Percentiles rank a stretch among this genome's conserved stretches.
phyloP scores from a whole-genome alignment of 495 filamentous ascomycete species.

The Penicillium cosmopolitanum region DNA sequence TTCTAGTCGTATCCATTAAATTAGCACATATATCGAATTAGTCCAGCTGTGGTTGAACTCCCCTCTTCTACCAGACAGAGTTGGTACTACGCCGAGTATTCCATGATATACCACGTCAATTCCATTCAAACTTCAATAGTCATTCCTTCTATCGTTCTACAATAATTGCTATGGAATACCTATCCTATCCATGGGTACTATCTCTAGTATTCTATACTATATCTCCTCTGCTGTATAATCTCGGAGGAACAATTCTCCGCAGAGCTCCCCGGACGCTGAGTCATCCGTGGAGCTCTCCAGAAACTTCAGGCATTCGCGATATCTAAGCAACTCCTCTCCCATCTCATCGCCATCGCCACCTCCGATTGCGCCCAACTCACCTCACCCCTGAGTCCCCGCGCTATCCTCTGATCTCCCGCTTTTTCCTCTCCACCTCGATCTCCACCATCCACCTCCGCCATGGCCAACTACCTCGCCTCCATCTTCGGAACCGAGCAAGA shows the following conservation, averaged over 20 bases:
- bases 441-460: slow-evolving; percentile 34
- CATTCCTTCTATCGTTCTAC: no score
- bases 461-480: slow-evolving; percentile 97
- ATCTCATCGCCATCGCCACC: slow-evolving; percentile 4
- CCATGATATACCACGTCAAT: no score
- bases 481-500: slow-evolving; percentile 99
- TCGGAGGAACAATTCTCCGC: slow-evolving; percentile 24
- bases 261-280: slow-evolving; percentile 26
- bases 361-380: neutral
- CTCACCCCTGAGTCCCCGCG: slow-evolving; percentile 4
- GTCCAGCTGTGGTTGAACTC: no score
- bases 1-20: no score
- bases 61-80: no score
- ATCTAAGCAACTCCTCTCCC: neutral
- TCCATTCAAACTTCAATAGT: no score
- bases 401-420: neutral
- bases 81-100: no score
- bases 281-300: slow-evolving; percentile 49
- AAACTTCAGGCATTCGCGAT: slow-evolving; percentile 42
- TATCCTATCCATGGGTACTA: no score
- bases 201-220: no score
- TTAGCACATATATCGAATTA: no score
- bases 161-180: no score
- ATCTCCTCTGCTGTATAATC: neutral
- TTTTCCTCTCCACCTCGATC: neutral